Base-by-base conservation (phyloP, 192 early-diverging fungal species). In the Coemansia sp. region DNA sequence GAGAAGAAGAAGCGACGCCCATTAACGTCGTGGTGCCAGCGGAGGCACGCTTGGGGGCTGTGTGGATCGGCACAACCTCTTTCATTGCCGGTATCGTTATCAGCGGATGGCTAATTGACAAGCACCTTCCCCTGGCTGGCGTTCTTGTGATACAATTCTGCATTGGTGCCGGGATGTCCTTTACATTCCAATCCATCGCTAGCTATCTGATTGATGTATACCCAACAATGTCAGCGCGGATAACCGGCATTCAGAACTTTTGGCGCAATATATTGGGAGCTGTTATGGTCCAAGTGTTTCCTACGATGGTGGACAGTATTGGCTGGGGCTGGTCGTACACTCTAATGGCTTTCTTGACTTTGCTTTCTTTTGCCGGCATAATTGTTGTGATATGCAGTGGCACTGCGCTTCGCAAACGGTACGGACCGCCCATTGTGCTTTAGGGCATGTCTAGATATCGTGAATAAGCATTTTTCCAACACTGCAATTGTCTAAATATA, bases 121-220 rank as follows among this genome's bases (percentile, higher is more conserved):
- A 66, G 46, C 20, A 52, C 1, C 39, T 67, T 15, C 58, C 75
- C 36, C 59, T 85, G 26, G 75, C 67, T 1, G 80, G 66, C 2
- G 70, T 78, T 16, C 71, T 85, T 35, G 71, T 76, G 0, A 51
- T 60, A 14, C 71, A 78, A 60, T 78, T 85, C 38, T 65, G 77
- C 33, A 71, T 75, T 15, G 84, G 84, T 45, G 41, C 58, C 12
- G 75, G 84, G 20, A 74, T 82, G 75, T 49, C 76, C n/a, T 76
- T 73, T 21, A 67, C 72, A 15, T 82, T 85, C 60, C 73, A 77
- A 49, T 63, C 56, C 33, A 63, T 78, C 5, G 73, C 66, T 41
- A 63, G 75, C 21, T 85, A 85, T 62, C 51, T 85, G 45, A 75
- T 85, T n/a, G 84, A 85, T 21, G 45, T 85, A 20, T 85, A 76